Evolutionary conservation across 768 basidiomycete genomes (phyloP), one percentile per base, ranked within the genome.

Genomic region (Fomitopsis serialis): DNA sequence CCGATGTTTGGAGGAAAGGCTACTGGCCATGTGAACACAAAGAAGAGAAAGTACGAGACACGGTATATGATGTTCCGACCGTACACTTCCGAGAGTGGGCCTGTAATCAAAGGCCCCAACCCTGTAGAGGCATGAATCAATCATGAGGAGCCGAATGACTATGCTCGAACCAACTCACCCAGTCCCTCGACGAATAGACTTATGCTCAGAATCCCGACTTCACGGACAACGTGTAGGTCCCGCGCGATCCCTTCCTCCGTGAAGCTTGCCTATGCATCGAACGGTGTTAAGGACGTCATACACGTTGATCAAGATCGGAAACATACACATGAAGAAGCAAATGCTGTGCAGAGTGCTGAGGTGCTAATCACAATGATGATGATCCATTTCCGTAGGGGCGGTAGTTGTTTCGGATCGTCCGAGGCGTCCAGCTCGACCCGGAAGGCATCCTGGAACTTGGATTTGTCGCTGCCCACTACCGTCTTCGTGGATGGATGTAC

Each of bases 1-100:
- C 84, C 75, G 21, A 82, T 75, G 59, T 88, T 74, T 3, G 81
- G 82, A 1, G 87, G 78, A 55, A 92, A 91, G 0, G 87, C 85
- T 8, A 89, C 82, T 0, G 87, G 85, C 61, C 84, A 85, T n/a
- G 82, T 80, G 52, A 85, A 76, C 1, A 79, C 61, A 59, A 87
- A 80, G 64, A 88, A 84, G 5, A 80, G 58, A 0, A 70, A 55
- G 57, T 84, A 90, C 0, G 85, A 85, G 3, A 75, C 58, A 15
- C 75, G 72, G 63, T 92, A 89, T 10, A 90, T 77, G 42, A 75
- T 65, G 52, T 80, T 82, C 13, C 62, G 72, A 1, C 90, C 88
- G 60, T 82, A 80, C 17, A 87, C 58, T 59, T 76, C 75, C 49
- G 70, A 81, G 25, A 68, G 71, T 1, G 74, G 73, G 7, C 71